Conservation (phyloP, 352 stramenopile genomes). For the Chrysophaeum taylorii region DNA sequence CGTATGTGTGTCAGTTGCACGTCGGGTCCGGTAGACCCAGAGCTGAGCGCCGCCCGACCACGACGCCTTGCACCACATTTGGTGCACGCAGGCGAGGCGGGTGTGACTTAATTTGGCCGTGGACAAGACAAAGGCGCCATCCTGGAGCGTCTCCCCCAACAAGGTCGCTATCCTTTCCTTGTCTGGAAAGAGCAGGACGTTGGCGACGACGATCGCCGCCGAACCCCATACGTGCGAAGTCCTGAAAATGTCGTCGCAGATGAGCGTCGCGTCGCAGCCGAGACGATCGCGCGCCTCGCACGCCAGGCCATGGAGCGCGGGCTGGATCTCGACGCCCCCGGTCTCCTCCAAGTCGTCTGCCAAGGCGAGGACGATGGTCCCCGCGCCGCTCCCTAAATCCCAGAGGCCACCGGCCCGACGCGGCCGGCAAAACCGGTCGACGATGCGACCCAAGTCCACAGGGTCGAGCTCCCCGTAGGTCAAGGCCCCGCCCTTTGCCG, state of each 20-base stretch:
- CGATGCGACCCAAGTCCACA: background rate
- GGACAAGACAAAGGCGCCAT: too few species aligned
- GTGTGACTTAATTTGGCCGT: background rate
- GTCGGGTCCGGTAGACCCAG: constrained; percentile 2
- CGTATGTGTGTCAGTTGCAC: too few species aligned
- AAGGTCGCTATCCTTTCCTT: too few species aligned
- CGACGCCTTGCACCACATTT: background rate
- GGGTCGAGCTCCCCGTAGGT: background rate
- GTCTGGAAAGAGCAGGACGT: too few species aligned
- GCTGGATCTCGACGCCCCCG: background rate
- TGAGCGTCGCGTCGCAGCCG: too few species aligned
- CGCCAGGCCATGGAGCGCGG: background rate
- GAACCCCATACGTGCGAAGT: too few species aligned
- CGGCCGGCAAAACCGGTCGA: background rate
- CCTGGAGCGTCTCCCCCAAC: too few species aligned
- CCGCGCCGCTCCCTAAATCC: background rate
- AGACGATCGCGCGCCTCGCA: too few species aligned
- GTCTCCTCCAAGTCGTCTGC: background rate
- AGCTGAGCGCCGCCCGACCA: background rate
- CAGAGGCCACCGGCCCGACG: background rate
- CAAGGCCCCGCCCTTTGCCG: background rate
- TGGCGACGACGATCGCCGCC: too few species aligned
- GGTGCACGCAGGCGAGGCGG: background rate
- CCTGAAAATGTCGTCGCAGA: too few species aligned
- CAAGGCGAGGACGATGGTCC: background rate